A percentile compares a stretch with the other conserved stretches of the same genome.
These are phyloP conservation scores for Aureobasidium mangrovei DNA, from an alignment of 2,329 filamentous ascomycete species.

Conservation along the genomic window DNA sequence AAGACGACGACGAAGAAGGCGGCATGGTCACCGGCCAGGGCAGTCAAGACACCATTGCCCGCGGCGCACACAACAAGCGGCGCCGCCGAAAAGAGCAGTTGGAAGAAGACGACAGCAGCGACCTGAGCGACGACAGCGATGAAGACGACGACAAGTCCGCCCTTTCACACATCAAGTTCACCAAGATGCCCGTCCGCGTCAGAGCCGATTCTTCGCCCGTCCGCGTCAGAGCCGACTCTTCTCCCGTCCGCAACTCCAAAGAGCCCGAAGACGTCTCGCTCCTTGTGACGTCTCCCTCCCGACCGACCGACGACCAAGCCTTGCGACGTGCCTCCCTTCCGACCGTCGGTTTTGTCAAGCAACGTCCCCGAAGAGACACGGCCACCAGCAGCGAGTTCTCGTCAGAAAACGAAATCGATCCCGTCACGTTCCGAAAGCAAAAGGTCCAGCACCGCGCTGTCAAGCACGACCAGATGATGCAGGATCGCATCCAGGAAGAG, in stretches of 20 bases:
- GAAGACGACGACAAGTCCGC: conserved; percentile 58
- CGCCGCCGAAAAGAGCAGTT: conserved; percentile 63
- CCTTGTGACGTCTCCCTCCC: conserved; percentile 48
- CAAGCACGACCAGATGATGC: conserved; percentile 44
- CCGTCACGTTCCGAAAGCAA: conserved; percentile 51
- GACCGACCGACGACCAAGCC: conserved; percentile 31
- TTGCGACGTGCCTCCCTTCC: conserved; percentile 61
- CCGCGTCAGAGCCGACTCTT: conserved; percentile 76
- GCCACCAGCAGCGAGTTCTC: conserved; percentile 77
- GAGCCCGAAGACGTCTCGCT: conserved; percentile 46
- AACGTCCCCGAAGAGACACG: conserved; percentile 62
- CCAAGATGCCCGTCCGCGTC: conserved; percentile 83
- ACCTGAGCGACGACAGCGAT: conserved; percentile 76
- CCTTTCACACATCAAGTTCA: conserved; percentile 87
- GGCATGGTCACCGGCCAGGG: conserved; percentile 60
- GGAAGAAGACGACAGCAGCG: conserved; percentile 79
- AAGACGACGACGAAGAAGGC: conserved; percentile 63
- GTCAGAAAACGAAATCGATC: conserved; percentile 70
- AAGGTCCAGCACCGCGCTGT: conserved; percentile 49
- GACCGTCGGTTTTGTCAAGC: conserved; percentile 53
- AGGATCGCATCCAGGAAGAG: conserved; percentile 45
- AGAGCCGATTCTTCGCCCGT: conserved; percentile 84
- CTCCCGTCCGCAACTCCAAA: conserved; percentile 64
- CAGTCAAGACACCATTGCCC: conserved; percentile 58
- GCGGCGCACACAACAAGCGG: conserved; percentile 54